These are phyloP conservation scores for Dalechampia spathulata DNA, from an alignment of 441 rosid genomes.

Conservation along the genomic window DNA sequence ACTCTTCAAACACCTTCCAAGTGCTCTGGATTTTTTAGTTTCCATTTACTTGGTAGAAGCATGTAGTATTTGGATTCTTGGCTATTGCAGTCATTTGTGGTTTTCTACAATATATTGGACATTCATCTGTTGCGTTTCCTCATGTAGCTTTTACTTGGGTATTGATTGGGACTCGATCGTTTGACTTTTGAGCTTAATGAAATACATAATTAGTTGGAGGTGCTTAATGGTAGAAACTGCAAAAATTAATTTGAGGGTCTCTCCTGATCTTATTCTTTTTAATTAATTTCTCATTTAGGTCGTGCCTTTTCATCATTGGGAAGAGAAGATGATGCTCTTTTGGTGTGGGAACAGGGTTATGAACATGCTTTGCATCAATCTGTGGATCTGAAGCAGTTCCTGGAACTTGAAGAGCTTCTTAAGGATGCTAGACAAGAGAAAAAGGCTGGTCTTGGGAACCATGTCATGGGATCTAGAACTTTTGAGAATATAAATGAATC, in stretches of 20 bases:
- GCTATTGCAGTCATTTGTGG: too few relatives aligned
- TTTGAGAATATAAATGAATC: conserved; percentile 25
- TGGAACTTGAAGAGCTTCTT: conserved; percentile 86
- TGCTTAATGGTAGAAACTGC: neutral
- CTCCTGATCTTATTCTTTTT: conserved; percentile 18
- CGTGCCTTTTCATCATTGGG: conserved; percentile 74
- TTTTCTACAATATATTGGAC: too few relatives aligned
- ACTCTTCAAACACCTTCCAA: too few relatives aligned
- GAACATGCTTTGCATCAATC: conserved; percentile 55
- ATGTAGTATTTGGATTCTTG: too few relatives aligned
- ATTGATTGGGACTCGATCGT: neutral
- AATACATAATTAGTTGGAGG: neutral
- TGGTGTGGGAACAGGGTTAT: conserved; percentile 78
- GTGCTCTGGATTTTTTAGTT: too few relatives aligned
- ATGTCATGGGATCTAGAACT: conserved; percentile 21
- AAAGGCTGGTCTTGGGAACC: conserved; percentile 23
- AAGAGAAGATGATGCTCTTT: conserved; percentile 69
- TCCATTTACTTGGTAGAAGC: too few relatives aligned
- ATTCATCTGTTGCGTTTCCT: too few relatives aligned
- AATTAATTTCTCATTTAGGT: conserved; percentile 42
- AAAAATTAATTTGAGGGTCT: neutral
- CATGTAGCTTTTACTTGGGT: neutral
- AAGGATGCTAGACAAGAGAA: conserved; percentile 41
- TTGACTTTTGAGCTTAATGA: neutral
- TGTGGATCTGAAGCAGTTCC: conserved; percentile 82